Evolutionary conservation across 192 early-diverging fungal genomes (phyloP).

Genomic region (Backusella australiensis): DNA sequence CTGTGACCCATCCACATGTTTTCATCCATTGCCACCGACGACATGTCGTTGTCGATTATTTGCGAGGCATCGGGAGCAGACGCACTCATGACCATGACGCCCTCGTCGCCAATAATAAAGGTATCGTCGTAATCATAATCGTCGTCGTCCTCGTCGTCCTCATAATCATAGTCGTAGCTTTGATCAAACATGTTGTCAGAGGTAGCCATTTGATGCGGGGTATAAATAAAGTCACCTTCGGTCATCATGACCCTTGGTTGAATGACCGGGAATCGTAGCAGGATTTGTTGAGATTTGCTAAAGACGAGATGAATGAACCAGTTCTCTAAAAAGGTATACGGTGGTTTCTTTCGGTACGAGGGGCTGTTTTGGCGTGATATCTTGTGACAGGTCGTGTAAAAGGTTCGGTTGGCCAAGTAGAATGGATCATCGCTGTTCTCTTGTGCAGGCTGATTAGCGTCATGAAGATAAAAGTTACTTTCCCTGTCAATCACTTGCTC

Average conservation of each 20-base stretch:
- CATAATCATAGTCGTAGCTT: not conserved
- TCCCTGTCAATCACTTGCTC: not conserved
- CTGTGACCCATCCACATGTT: conserved; percentile 23
- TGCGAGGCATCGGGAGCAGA: not conserved
- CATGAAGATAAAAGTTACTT: not conserved
- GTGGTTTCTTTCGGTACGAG: conserved; percentile 15
- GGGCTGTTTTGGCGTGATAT: conserved; percentile 27
- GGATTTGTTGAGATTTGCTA: conserved; percentile 37
- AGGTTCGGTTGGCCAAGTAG: conserved; percentile 23
- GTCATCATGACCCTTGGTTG: conserved; percentile 29
- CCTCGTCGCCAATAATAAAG: conserved; percentile 2
- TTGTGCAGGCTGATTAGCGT: not conserved
- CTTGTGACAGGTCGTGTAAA: conserved; percentile 26
- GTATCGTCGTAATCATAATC: conserved; percentile 5
- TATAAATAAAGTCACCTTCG: conserved; percentile 36
- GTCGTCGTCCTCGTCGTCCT: conserved; percentile 9
- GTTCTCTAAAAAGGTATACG: conserved; percentile 30
- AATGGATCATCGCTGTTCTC: conserved; percentile 8
- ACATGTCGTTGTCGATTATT: not conserved
- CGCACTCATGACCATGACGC: not conserved
- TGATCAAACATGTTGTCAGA: not conserved
- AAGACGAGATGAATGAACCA: conserved; percentile 32
- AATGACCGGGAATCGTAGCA: conserved; percentile 25
- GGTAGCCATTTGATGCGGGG: conserved; percentile 17
- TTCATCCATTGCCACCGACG: conserved; percentile 15